Evolutionary conservation across 768 basidiomycete species (phyloP).

Genomic region (Udeniomyces megalosporus): DNA sequence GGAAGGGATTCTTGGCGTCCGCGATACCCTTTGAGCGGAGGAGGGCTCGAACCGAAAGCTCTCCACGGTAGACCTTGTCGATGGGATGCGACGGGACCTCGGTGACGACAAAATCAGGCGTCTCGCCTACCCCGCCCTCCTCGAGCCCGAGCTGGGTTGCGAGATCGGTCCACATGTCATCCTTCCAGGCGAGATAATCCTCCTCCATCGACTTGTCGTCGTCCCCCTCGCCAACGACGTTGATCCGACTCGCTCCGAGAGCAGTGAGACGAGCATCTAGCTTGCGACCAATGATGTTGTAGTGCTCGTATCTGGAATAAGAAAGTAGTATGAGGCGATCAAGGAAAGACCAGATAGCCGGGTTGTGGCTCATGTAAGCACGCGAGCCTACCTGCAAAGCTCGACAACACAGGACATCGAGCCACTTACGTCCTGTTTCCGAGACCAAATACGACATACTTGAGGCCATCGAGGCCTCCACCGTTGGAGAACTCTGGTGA

Average conservation of each 20-base stretch:
- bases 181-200: conserved; percentile 98
- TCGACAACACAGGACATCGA: neutral
- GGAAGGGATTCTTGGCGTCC: conserved; percentile 92
- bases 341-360: too few species aligned
- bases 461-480: conserved; percentile 53
- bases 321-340: neutral
- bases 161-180: conserved; percentile 87
- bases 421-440: conserved; percentile 36
- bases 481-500: conserved; percentile 67
- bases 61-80: conserved; percentile 91
- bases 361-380: too few species aligned
- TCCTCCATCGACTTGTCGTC: conserved; percentile 99
- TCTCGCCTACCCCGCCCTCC: conserved; percentile 89
- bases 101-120: conserved; percentile 80
- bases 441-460: conserved; percentile 87
- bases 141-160: conserved; percentile 70
- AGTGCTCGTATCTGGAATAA: conserved; percentile 89
- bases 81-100: conserved; percentile 51
- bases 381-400: too few species aligned
- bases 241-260: conserved; percentile 72
- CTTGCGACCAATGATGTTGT: conserved; percentile 71
- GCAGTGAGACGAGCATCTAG: conserved; percentile 56
- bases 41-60: conserved; percentile 86
- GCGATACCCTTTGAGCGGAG: conserved; percentile 88
- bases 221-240: conserved; percentile 85